Evolutionary conservation across 768 basidiomycete species (phyloP).

Genomic region (Termitomyces sp.): DNA sequence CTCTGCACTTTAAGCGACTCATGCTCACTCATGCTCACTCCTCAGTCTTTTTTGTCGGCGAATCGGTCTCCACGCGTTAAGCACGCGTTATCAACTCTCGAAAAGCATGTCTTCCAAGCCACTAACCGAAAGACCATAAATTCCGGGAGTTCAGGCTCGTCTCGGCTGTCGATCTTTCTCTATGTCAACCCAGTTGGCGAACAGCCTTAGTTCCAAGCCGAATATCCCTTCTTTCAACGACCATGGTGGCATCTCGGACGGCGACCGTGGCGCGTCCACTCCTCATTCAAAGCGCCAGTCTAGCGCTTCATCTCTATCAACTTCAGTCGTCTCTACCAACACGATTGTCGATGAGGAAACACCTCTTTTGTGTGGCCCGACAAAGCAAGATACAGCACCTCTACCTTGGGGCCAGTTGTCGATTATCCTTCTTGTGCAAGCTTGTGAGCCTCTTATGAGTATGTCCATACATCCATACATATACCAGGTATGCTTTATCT

Average conservation of each 20-base stretch:
- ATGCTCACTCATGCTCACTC: too few relatives aligned
- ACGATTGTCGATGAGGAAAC: constrained; percentile 29
- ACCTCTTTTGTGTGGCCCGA: constrained; percentile 22
- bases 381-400: constrained; percentile 23
- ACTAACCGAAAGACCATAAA: too few relatives aligned
- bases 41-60: too few relatives aligned
- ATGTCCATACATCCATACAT: constrained; percentile 61
- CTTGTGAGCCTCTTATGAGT: constrained; percentile 52
- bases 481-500: constrained; percentile 41
- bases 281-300: neutral
- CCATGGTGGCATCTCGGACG: neutral
- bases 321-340: neutral
- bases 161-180: too few relatives aligned
- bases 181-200: neutral
- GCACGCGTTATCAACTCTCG: too few relatives aligned
- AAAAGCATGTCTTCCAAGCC: too few relatives aligned
- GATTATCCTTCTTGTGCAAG: constrained; percentile 42
- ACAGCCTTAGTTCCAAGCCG: neutral
- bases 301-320: too few relatives aligned
- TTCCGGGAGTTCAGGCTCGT: too few relatives aligned
- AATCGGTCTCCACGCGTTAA: too few relatives aligned
- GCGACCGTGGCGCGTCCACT: neutral
- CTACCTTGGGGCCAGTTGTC: constrained; percentile 48
- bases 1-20: too few relatives aligned
- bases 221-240: neutral